phyloP scores from a whole-genome alignment of 176 grass and related monocot species.

The Pontederia paniculata region DNA sequence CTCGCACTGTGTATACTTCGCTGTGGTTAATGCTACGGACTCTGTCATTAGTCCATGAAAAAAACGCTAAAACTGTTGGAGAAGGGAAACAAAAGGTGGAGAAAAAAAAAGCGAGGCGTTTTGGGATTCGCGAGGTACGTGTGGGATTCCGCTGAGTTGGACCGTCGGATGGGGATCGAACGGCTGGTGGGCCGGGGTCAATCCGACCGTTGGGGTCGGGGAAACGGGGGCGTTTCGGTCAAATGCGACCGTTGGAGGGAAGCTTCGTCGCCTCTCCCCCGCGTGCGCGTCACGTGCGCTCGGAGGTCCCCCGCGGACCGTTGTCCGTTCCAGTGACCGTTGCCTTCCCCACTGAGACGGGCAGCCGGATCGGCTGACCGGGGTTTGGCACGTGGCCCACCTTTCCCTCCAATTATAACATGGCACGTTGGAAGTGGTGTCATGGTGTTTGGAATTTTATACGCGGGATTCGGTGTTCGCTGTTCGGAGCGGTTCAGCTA shows the following conservation, averaged over 20 bases:
- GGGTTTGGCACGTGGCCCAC: too few relatives aligned
- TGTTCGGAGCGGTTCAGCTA: too few relatives aligned
- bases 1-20: background rate
- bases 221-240: constrained; percentile 13
- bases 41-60: background rate
- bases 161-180: constrained; percentile 37
- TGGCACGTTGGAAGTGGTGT: too few relatives aligned
- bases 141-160: rapidly evolving
- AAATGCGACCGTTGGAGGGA: constrained; percentile 70
- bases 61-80: constrained; percentile 11
- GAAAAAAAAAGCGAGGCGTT: constrained; percentile 13
- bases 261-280: too few relatives aligned
- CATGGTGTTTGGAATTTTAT: too few relatives aligned
- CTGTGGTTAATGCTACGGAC: background rate
- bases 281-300: too few relatives aligned
- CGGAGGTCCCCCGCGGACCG: too few relatives aligned
- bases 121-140: constrained; percentile 22
- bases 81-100: constrained; percentile 15
- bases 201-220: constrained; percentile 55
- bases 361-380: too few relatives aligned
- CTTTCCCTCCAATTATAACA: too few relatives aligned
- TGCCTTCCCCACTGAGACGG: too few relatives aligned
- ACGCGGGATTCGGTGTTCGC: too few relatives aligned
- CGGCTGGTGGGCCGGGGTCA: constrained; percentile 15
- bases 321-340: too few relatives aligned